Conservation (phyloP, 257 asterid genomes). For the Galeopsis tetrahit region DNA sequence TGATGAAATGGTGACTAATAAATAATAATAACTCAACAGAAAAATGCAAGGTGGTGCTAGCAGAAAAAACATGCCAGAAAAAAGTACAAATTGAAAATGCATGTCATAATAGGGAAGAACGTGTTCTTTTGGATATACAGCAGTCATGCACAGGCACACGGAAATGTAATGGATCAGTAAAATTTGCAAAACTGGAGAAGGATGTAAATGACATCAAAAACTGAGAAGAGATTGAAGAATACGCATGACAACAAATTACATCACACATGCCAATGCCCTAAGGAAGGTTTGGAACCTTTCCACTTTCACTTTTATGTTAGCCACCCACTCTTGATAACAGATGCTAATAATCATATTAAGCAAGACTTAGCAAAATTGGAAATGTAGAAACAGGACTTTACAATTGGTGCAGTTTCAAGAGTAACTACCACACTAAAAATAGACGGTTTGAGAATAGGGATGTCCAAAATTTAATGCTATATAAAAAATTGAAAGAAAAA, state of each 20-base stretch:
- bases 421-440: not conserved
- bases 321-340: too few relatives aligned
- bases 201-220: not conserved
- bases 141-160: not conserved
- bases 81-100: not conserved
- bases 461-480: not conserved
- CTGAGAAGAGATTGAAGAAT: not conserved
- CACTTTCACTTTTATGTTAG: too few relatives aligned
- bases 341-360: too few relatives aligned
- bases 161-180: not conserved
- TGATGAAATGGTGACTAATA: slow-evolving; percentile 1
- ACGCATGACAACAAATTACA: not conserved
- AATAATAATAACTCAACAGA: slow-evolving; percentile 1
- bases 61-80: slow-evolving; percentile 10
- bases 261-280: too few relatives aligned
- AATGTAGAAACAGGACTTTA: too few relatives aligned
- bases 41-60: slow-evolving; percentile 10
- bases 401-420: too few relatives aligned
- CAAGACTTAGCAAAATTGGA: too few relatives aligned
- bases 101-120: not conserved
- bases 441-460: not conserved
- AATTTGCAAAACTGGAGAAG: not conserved
- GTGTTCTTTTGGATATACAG: not conserved
- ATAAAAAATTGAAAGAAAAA: not conserved
- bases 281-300: too few relatives aligned